Percentiles rank a stretch among this genome's conserved stretches.
Evolutionary conservation across 1,139 yeast species (phyloP).

Genomic region (Saccharomyces hybrid): DNA sequence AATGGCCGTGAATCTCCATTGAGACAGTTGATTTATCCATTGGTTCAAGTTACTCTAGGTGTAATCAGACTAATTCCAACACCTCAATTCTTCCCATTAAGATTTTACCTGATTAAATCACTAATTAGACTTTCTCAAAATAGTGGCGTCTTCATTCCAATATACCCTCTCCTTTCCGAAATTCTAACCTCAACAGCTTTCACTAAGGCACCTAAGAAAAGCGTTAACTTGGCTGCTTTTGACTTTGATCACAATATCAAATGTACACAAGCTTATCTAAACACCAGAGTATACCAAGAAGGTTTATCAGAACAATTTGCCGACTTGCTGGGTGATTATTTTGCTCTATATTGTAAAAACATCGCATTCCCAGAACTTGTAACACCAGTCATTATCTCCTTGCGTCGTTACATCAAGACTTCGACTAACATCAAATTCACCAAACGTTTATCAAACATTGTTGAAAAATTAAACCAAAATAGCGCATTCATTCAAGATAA

Average conservation of each 20-base stretch:
- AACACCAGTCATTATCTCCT: conserved; percentile 73
- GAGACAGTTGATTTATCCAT: conserved; percentile 81
- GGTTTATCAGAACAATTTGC: conserved; percentile 83
- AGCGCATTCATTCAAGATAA: conserved; percentile 56
- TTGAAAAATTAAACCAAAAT: conserved; percentile 77
- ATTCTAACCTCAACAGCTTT: conserved; percentile 74
- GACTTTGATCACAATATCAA: conserved; percentile 84
- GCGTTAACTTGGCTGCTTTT: conserved; percentile 59
- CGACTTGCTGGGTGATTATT: conserved; percentile 75
- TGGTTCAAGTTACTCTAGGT: conserved; percentile 93
- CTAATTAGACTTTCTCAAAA: conserved; percentile 76
- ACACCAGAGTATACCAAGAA: conserved; percentile 79
- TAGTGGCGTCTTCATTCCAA: conserved; percentile 86
- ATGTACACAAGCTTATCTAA: conserved; percentile 75
- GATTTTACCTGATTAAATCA: conserved; percentile 81
- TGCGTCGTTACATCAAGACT: conserved; percentile 75
- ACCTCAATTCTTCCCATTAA: conserved; percentile 87
- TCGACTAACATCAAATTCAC: conserved; percentile 64
- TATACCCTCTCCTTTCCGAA: conserved; percentile 80
- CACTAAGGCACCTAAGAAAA: conserved; percentile 57
- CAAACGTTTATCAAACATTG: conserved; percentile 64
- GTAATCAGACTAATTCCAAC: conserved; percentile 85
- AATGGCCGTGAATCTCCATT: conserved; percentile 60
- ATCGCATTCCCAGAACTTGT: conserved; percentile 93
- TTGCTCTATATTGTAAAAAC: conserved; percentile 71